Evolutionary conservation across 192 early-diverging fungal species (phyloP).

Genomic region (Podochytrium sp.): DNA sequence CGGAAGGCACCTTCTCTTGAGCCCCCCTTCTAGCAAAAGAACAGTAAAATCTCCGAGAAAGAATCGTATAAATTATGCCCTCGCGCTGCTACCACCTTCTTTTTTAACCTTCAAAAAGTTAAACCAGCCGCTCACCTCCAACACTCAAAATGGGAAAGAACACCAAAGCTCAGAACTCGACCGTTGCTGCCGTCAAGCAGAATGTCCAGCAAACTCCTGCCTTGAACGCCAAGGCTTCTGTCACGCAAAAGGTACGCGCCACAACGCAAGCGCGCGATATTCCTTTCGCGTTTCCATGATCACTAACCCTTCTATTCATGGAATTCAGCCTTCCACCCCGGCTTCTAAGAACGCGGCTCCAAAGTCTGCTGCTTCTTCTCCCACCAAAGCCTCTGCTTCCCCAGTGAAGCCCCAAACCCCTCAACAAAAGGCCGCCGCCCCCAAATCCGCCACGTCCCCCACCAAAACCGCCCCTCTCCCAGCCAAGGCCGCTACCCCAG

Average conservation of each 20-base stretch:
- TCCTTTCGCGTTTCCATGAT: too few relatives aligned
- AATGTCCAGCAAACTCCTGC: slow-evolving; percentile 23
- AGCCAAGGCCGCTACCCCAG: too few relatives aligned
- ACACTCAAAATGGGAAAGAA: slow-evolving; percentile 29
- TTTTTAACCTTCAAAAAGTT: neutral
- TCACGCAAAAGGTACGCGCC: slow-evolving; percentile 17
- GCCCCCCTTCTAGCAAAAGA: neutral
- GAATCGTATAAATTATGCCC: neutral
- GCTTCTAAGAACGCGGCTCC: neutral
- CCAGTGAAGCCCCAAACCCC: neutral
- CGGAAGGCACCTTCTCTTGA: neutral
- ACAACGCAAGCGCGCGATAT: too few relatives aligned
- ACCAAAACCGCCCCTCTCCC: slow-evolving; percentile 1
- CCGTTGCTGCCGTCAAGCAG: slow-evolving; percentile 30
- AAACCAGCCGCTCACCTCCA: too few relatives aligned
- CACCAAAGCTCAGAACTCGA: slow-evolving; percentile 18
- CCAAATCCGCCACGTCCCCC: neutral
- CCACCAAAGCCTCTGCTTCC: too few relatives aligned
- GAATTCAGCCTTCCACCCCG: neutral
- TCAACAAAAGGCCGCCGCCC: neutral
- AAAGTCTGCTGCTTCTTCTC: neutral
- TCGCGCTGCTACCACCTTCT: neutral
- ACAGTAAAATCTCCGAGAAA: neutral
- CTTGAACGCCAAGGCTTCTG: slow-evolving; percentile 9
- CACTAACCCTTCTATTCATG: too few relatives aligned